Evolutionary conservation across 2,329 filamentous ascomycete genomes (phyloP), one percentile per base, ranked within the genome.

Genomic region (Capronia epimyces): DNA sequence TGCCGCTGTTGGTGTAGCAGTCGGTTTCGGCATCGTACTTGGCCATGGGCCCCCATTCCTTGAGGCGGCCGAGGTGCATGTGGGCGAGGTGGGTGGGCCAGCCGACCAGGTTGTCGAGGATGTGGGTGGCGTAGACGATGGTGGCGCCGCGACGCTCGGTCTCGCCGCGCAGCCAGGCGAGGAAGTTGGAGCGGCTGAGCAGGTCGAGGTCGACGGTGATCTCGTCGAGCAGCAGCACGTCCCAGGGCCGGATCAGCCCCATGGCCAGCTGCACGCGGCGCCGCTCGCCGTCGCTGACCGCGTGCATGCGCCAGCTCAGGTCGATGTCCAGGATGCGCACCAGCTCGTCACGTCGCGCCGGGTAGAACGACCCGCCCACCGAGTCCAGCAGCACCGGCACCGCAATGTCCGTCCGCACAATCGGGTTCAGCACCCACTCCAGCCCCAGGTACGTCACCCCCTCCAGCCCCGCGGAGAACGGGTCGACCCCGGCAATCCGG

Each of bases 81-180:
- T 97, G 91, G 43, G 95, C 90, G 31, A 98, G 75, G 70, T 98
- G 90, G 1, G 87, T 95, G 5, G 93, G 93, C 93, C 93, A 98
- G 16, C 84, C 83, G 0, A 89, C 89, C 44, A 98, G 74, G 67
- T 97, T 96, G 66, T 98, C 93, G 60, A 98, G 72, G 58, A 98
- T 96, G 69, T 98, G 93, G 12, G 93, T 98, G 6, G 93, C 93
- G 67, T 98, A 98, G 24, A 98, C 89, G 62, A 98, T 87, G 3
- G 93, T 96, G 66, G 90, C 96, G 32, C 82, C 77, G 46, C 91
- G 77, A 6, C 66, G 74, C 71, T 91, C 86, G 0, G 91, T 96
- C 80, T 98, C 93, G 53, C 76, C 75, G 70, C 89, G 89, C 64
- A 98, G 71, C 75, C 91, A 98, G 37, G 72, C 76, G 25, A 98